A percentile compares a stretch with the other conserved stretches of the same genome.
phyloP scores from a whole-genome alignment of 805 yeast genomes.

The Vanderwaltozyma verrucispora region DNA sequence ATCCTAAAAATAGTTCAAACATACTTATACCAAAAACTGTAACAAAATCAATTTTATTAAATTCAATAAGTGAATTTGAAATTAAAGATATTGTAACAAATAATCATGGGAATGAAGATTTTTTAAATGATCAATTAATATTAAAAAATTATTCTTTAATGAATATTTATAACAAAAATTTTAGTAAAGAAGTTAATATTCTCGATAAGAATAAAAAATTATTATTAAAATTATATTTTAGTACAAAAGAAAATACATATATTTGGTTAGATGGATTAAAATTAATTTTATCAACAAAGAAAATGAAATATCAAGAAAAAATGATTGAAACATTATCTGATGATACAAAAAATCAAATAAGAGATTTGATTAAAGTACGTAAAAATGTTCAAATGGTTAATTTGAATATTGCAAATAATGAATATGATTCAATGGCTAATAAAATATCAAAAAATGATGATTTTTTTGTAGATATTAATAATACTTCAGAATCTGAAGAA shows the following conservation, averaged over 20 bases:
- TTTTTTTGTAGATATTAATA: too few species aligned
- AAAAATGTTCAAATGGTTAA: constrained; percentile 40
- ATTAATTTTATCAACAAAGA: constrained; percentile 30
- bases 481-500: constrained; percentile 9
- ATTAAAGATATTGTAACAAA: too few species aligned
- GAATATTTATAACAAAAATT: constrained; percentile 46
- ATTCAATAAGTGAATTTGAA: constrained; percentile 41
- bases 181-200: constrained; percentile 46
- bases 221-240: constrained; percentile 54
- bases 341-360: constrained; percentile 33
- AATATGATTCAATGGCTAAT: too few species aligned
- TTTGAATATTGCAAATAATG: constrained; percentile 26
- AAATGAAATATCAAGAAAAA: constrained; percentile 11
- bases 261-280: constrained; percentile 76
- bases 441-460: too few species aligned
- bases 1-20: background rate
- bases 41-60: constrained; percentile 39
- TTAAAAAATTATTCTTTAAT: constrained; percentile 39
- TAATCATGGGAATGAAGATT: too few species aligned
- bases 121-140: too few species aligned
- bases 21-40: constrained; percentile 3
- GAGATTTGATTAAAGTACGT: constrained; percentile 36
- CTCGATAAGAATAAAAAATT: constrained; percentile 33
- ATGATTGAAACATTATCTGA: background rate
- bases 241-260: constrained; percentile 54